Evolutionary conservation across 352 stramenopile species (phyloP), one percentile per base, ranked within the genome.

Genomic region (Phytophthora podocarpi): DNA sequence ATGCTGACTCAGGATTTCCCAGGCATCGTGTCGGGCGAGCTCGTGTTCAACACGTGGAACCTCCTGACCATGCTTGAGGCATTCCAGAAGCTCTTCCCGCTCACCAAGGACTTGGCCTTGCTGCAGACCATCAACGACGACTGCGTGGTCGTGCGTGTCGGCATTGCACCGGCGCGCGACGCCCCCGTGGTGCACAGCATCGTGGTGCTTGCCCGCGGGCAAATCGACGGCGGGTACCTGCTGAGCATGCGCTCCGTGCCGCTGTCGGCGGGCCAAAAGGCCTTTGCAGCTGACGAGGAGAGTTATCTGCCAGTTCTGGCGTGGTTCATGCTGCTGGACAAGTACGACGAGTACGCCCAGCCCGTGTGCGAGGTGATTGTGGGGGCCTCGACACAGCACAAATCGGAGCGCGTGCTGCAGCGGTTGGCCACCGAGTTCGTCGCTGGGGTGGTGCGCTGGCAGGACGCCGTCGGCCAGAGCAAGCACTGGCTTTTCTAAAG

Each of bases 101-200:
- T 66, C 23, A 67, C 71, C 35, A 80, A 80, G 42, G 71, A 80
- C 59, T 30, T 76, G 41, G 71, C 63, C 11, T 46, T 80, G 30
- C 42, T 80, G 35, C 71, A 80, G 42, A 76, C 64, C 11, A 72
- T 80, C n/a, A 80, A 80, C 42, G 67, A 80, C 47, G 71, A 80
- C 64, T 80, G 71, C n/a, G 57, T 80, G 3, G 52, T 76, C 16
- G 54, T 80, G 9, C 67, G 71, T 30, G 47, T 80, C 23, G 71
- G 71, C 23, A 65, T 75, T 8, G 55, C 67, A 15, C 53, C 67
- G 32, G 35, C 58, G 16, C 45, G 11, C 15, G 71, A 76, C 28
- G 67, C 59, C n/a, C 55, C 65, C 5, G 63, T 76, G 35, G 56
- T 73, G 42, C 71, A 80, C 50, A 80, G 71, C 47, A 64, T 80